Conservation (phyloP, 371 early-diverging fungal genomes). For the Mucor ambiguus region DNA sequence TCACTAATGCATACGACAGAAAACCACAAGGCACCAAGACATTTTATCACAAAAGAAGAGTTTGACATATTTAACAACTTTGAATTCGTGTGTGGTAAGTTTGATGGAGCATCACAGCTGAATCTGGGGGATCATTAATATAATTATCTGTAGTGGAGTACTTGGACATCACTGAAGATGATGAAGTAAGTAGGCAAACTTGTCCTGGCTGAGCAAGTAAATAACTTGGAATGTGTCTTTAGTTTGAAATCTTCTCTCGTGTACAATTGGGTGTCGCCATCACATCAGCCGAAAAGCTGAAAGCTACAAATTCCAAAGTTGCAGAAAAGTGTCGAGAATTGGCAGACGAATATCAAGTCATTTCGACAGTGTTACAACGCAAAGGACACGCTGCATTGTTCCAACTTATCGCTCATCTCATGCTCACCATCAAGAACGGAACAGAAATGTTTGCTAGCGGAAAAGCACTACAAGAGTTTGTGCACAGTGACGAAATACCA, state of each 20-base stretch:
- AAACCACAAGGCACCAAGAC: not conserved
- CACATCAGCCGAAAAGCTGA: slow-evolving; percentile 35
- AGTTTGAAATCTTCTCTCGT: slow-evolving; percentile 41
- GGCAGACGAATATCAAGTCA: not conserved
- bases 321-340: slow-evolving; percentile 8
- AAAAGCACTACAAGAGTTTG: not conserved
- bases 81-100: slow-evolving; percentile 35
- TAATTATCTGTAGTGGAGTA: slow-evolving; percentile 30
- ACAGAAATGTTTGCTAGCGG: not conserved
- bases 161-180: slow-evolving; percentile 24
- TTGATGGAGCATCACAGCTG: not conserved
- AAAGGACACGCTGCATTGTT: not conserved
- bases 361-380: not conserved
- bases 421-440: slow-evolving; percentile 1
- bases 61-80: slow-evolving; percentile 23
- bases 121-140: not conserved
- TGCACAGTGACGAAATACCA: not conserved
- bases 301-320: slow-evolving; percentile 26
- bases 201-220: not conserved
- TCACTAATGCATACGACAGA: not conserved
- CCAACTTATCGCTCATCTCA: slow-evolving; percentile 13
- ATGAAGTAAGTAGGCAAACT: slow-evolving; percentile 27
- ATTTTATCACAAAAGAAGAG: slow-evolving; percentile 5
- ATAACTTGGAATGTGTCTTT: not conserved
- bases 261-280: slow-evolving; percentile 41